phyloP scores from a whole-genome alignment of 768 basidiomycete genomes.

The Hydnomerulius pinastri region DNA sequence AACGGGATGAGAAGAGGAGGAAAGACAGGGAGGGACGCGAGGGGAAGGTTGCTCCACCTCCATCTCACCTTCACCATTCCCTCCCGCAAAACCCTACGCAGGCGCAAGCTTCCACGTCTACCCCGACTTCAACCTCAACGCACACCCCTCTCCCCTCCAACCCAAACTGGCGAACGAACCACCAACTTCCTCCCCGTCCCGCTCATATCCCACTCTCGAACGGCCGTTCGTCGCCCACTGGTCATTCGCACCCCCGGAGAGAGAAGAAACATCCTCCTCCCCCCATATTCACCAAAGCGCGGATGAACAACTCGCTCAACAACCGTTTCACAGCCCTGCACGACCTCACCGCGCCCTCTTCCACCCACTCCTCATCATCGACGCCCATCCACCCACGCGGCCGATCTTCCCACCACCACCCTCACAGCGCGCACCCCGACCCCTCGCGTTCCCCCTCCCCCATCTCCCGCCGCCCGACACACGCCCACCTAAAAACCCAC shows the following conservation, averaged over 20 bases:
- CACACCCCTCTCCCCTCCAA: constrained; percentile 26
- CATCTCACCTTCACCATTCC: constrained; percentile 11
- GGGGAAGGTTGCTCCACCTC: constrained; percentile 17
- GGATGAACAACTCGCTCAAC: constrained; percentile 26
- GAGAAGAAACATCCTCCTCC: constrained; percentile 26
- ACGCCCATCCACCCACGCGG: constrained; percentile 33
- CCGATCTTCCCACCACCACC: constrained; percentile 26
- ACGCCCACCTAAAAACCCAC: no score
- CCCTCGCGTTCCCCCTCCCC: constrained; percentile 44
- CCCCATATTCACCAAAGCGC: constrained; percentile 25
- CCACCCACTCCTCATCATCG: constrained; percentile 35
- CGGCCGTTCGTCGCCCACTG: constrained; percentile 29
- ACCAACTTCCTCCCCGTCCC: constrained; percentile 32
- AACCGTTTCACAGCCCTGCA: constrained; percentile 23
- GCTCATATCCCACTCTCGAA: constrained; percentile 23
- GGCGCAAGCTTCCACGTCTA: constrained; percentile 20
- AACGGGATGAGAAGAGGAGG: constrained; percentile 50
- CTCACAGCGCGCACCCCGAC: constrained; percentile 20
- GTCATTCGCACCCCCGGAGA: constrained; percentile 28
- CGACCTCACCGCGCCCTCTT: constrained; percentile 17
- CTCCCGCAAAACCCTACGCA: no score
- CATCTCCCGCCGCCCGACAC: constrained; percentile 38
- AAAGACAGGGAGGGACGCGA: constrained; percentile 39
- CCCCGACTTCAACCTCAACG: constrained; percentile 28
- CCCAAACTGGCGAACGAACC: constrained; percentile 23